Conservation (phyloP, 2,329 filamentous ascomycete genomes). For the Colletotrichum liaoningense region DNA sequence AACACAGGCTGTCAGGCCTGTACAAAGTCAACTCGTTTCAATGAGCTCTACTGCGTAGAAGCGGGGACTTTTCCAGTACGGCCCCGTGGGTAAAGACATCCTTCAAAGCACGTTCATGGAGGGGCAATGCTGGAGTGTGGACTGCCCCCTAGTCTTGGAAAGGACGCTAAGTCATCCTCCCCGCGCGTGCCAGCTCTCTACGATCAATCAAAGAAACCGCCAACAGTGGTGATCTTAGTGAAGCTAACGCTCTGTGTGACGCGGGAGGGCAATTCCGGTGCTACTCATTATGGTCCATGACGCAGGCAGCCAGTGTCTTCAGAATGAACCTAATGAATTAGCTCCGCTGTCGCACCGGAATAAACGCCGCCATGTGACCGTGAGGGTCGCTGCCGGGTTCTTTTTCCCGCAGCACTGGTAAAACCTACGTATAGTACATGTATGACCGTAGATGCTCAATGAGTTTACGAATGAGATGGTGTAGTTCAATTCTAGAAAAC, state of each 20-base stretch:
- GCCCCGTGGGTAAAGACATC: not conserved
- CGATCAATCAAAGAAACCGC: not conserved
- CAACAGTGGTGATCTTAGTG: not conserved
- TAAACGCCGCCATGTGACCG: not conserved
- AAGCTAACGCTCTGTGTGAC: not conserved
- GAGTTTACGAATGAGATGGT: no score
- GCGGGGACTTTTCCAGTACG: not conserved
- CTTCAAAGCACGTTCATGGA: not conserved
- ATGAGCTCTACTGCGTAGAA: not conserved
- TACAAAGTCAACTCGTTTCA: not conserved
- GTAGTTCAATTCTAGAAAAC: no score
- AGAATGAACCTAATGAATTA: not conserved
- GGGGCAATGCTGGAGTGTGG: not conserved
- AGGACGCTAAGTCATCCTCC: not conserved
- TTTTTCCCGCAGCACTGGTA: not conserved
- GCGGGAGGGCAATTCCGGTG: not conserved
- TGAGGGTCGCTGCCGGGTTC: not conserved
- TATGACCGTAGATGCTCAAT: no score
- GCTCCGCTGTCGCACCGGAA: constrained; percentile 2
- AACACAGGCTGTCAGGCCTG: not conserved
- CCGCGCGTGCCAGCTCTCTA: not conserved
- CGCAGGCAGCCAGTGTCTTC: not conserved
- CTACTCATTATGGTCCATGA: not conserved
- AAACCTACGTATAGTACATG: no score
- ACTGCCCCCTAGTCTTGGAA: not conserved